A percentile compares a stretch with the other conserved stretches of the same genome.
phyloP scores from a whole-genome alignment of 2,329 filamentous ascomycete genomes.

The Hypocreales sp. region DNA sequence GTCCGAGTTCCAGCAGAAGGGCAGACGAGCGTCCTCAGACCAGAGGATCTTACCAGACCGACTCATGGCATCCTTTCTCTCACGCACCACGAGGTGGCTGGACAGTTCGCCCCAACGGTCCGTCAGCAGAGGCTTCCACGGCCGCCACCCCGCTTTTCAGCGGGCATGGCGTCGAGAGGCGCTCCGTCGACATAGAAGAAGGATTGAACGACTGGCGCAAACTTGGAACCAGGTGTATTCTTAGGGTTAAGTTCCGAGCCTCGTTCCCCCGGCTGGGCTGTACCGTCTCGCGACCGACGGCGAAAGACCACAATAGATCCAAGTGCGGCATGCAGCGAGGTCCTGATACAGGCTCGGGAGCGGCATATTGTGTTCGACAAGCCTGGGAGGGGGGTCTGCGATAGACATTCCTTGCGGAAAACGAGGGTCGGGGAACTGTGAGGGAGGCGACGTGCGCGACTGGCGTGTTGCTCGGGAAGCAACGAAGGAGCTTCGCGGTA shows the following conservation, averaged over 20 bases:
- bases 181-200: slow-evolving; percentile 42
- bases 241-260: slow-evolving; percentile 97
- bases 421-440: slow-evolving; percentile 63
- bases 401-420: slow-evolving; percentile 53
- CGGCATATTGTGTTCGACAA: slow-evolving; percentile 32
- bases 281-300: slow-evolving; percentile 23
- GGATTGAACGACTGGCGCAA: slow-evolving; percentile 60
- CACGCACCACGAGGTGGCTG: slow-evolving; percentile 40
- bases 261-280: slow-evolving; percentile 38
- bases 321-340: slow-evolving; percentile 30
- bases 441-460: slow-evolving; percentile 54
- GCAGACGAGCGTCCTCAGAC: slow-evolving; percentile 62
- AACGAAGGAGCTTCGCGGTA: slow-evolving; percentile 29
- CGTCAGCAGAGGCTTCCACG: slow-evolving; percentile 17
- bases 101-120: slow-evolving; percentile 36
- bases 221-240: slow-evolving; percentile 52
- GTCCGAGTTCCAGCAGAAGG: slow-evolving; percentile 46
- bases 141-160: slow-evolving; percentile 33
- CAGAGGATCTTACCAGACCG: slow-evolving; percentile 58
- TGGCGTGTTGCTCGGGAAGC: no score
- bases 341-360: slow-evolving; percentile 47
- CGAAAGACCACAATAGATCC: slow-evolving; percentile 22
- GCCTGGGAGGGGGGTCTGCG: slow-evolving; percentile 23
- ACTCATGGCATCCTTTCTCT: slow-evolving; percentile 58
- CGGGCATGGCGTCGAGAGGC: slow-evolving; percentile 19